Conservation (phyloP, 2,329 filamentous ascomycete genomes). For the Pyrenochaeta sp. region DNA sequence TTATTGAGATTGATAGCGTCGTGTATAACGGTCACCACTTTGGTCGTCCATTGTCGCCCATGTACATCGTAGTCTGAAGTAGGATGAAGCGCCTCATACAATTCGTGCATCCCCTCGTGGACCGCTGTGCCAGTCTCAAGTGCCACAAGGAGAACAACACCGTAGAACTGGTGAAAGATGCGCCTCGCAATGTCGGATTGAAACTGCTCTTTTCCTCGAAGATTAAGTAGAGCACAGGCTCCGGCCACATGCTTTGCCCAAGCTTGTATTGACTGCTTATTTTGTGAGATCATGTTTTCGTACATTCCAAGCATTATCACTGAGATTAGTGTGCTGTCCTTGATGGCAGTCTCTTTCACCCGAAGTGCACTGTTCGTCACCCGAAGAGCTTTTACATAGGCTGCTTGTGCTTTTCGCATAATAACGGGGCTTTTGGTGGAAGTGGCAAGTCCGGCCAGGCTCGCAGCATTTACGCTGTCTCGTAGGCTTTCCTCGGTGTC, state of each 20-base stretch:
- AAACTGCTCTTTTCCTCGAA: conserved; percentile 42
- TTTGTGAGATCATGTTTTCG: conserved; percentile 41
- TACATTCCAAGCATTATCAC: conserved; percentile 47
- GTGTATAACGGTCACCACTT: conserved; percentile 30
- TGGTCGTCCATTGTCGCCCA: conserved; percentile 30
- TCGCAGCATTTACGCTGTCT: conserved; percentile 33
- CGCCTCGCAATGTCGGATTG: conserved; percentile 25
- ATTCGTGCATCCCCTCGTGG: conserved; percentile 26
- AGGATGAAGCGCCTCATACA: conserved; percentile 28
- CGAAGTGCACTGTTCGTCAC: conserved; percentile 36
- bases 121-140: conserved; percentile 27
- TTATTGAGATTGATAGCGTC: conserved; percentile 30
- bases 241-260: conserved; percentile 47
- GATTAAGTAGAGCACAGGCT: conserved; percentile 39
- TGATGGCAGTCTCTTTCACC: conserved; percentile 20
- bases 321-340: conserved; percentile 39
- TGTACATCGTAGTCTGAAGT: conserved; percentile 29
- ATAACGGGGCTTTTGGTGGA: conserved; percentile 30
- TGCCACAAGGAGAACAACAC: conserved; percentile 30
- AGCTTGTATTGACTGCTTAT: conserved; percentile 35
- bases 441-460: conserved; percentile 36
- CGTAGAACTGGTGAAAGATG: conserved; percentile 44
- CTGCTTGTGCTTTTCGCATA: conserved; percentile 34
- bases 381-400: conserved; percentile 35
- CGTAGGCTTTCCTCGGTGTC: conserved; percentile 28